phyloP scores from a whole-genome alignment of 495 filamentous ascomycete genomes.

The Articulospora tetracladia region DNA sequence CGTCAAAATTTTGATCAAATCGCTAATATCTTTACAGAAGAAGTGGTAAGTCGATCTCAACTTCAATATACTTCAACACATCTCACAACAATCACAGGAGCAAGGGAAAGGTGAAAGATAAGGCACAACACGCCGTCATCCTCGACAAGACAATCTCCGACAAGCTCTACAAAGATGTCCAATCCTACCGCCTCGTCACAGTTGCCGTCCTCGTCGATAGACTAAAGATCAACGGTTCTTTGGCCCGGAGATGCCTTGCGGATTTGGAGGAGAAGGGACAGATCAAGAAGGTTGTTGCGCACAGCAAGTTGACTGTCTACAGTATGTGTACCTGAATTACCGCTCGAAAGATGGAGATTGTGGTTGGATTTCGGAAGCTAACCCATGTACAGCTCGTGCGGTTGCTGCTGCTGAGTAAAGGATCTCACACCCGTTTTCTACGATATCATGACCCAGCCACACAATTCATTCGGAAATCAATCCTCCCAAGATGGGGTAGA shows the following conservation, averaged over 20 bases:
- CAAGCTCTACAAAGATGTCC: slow-evolving; percentile 97
- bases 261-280: slow-evolving; percentile 97
- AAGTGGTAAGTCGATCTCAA: slow-evolving; percentile 13
- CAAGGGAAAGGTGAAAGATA: slow-evolving; percentile 99
- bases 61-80: slow-evolving; percentile 16
- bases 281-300: slow-evolving; percentile 97
- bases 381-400: slow-evolving; percentile 50
- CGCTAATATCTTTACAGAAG: too few relatives aligned
- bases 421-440: slow-evolving; percentile 15
- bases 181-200: slow-evolving; percentile 99
- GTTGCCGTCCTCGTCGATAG: slow-evolving; percentile 97
- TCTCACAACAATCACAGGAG: too few relatives aligned
- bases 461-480: slow-evolving; percentile 16
- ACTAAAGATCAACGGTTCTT: slow-evolving; percentile 99
- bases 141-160: slow-evolving; percentile 77
- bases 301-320: slow-evolving; percentile 98
- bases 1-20: too few relatives aligned
- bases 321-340: slow-evolving; percentile 56
- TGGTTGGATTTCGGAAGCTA: slow-evolving; percentile 23
- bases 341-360: too few relatives aligned
- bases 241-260: slow-evolving; percentile 82
- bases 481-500: slow-evolving; percentile 9
- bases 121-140: slow-evolving; percentile 93
- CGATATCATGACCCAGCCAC: slow-evolving; percentile 26
- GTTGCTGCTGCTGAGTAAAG: slow-evolving; percentile 55